Evolutionary conservation across 148 eudicot species (phyloP).

Genomic region (Vaccinium corymbosum): DNA sequence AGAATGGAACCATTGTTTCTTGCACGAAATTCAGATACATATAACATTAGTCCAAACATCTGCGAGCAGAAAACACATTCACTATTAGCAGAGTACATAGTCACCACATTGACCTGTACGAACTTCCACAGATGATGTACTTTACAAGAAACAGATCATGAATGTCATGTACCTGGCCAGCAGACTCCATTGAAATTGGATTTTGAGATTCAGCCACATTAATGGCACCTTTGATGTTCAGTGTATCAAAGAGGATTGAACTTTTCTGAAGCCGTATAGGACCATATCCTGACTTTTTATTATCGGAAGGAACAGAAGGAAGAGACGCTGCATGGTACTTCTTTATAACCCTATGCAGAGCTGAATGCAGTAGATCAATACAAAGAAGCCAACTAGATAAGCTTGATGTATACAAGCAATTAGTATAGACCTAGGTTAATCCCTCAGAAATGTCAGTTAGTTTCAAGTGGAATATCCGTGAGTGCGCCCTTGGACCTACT

Average conservation of each 20-base stretch:
- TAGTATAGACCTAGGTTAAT: background rate
- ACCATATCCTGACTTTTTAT: slow-evolving; percentile 67
- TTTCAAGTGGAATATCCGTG: background rate
- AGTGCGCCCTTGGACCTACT: background rate
- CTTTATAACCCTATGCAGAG: slow-evolving; percentile 55
- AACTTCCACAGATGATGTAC: background rate
- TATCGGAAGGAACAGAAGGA: slow-evolving; percentile 59
- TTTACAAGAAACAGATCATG: slow-evolving; percentile 14
- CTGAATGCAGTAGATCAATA: slow-evolving; percentile 37
- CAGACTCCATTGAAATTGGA: slow-evolving; percentile 82
- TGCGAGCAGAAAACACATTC: slow-evolving; percentile 31
- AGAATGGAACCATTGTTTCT: slow-evolving; percentile 43
- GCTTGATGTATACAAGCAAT: background rate
- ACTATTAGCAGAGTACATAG: slow-evolving; percentile 1
- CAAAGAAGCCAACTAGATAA: slow-evolving; percentile 1
- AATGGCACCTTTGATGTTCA: slow-evolving; percentile 30
- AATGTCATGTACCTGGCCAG: slow-evolving; percentile 62
- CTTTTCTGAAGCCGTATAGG: slow-evolving; percentile 49
- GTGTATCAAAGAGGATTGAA: slow-evolving; percentile 50
- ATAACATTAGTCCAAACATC: slow-evolving; percentile 80
- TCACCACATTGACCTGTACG: background rate
- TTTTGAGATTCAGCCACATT: slow-evolving; percentile 45
- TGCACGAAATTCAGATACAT: slow-evolving; percentile 49
- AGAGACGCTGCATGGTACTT: slow-evolving; percentile 49
- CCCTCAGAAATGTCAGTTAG: background rate